Conservation (phyloP, 2,329 filamentous ascomycete species). For the Cercospora berteroae region DNA sequence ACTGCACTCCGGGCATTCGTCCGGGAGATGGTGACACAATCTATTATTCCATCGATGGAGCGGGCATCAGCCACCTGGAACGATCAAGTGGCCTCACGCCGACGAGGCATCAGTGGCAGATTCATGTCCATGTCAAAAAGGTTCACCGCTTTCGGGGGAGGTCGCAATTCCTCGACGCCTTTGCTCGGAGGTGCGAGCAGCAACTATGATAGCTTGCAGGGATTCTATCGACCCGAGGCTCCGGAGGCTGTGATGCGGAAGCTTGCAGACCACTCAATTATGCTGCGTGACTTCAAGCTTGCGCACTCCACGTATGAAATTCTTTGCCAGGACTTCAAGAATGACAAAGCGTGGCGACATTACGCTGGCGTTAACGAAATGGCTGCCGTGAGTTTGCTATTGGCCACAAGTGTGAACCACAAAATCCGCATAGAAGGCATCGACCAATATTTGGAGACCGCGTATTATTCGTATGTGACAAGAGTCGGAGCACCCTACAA, state of each 20-base stretch:
- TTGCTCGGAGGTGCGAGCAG: constrained; percentile 46
- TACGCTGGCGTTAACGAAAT: constrained; percentile 95
- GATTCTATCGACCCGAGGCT: constrained; percentile 79
- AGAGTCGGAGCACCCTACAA: constrained; percentile 77
- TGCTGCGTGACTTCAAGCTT: constrained; percentile 94
- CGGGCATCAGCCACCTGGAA: constrained; percentile 90
- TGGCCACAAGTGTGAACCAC: constrained; percentile 69
- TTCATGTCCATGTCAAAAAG: constrained; percentile 92
- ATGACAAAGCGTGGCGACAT: constrained; percentile 95
- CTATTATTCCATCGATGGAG: constrained; percentile 94
- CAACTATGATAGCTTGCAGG: constrained; percentile 75
- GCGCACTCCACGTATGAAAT: constrained; percentile 91
- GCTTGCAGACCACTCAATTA: constrained; percentile 91
- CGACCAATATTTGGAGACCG: constrained; percentile 83
- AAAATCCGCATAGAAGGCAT: constrained; percentile 78
- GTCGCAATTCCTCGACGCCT: constrained; percentile 58
- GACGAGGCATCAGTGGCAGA: constrained; percentile 84
- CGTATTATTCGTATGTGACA: constrained; percentile 88
- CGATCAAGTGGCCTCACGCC: constrained; percentile 87
- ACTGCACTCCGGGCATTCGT: constrained; percentile 85
- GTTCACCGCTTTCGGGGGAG: constrained; percentile 74
- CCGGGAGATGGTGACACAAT: constrained; percentile 92
- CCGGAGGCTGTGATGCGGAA: constrained; percentile 91
- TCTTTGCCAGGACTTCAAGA: constrained; percentile 80
- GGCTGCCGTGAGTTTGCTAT: constrained; percentile 78